Conservation (phyloP, 352 stramenopile genomes). For the Globisporangium emineosum region DNA sequence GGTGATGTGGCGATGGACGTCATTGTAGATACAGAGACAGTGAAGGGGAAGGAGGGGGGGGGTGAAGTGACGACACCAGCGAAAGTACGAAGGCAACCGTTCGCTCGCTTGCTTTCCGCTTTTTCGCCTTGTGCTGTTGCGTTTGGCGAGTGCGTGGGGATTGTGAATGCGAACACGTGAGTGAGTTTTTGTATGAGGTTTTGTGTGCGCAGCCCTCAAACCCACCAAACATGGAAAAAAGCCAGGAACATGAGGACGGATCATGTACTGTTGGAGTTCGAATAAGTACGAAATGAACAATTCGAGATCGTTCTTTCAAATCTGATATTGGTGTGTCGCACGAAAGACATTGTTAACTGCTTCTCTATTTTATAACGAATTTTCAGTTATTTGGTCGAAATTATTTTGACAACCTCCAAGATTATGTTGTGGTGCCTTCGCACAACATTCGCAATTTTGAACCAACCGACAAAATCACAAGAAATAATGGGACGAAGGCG, state of each 20-base stretch:
- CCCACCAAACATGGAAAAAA: neutral
- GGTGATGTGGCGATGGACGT: conserved; percentile 74
- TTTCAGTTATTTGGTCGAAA: too few relatives aligned
- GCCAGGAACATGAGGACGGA: conserved; percentile 2
- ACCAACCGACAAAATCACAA: neutral
- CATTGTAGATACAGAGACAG: conserved; percentile 22
- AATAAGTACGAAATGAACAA: neutral
- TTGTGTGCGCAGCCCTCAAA: neutral
- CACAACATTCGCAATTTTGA: too few relatives aligned
- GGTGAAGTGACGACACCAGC: neutral
- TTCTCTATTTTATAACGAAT: too few relatives aligned
- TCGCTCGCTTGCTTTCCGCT: neutral
- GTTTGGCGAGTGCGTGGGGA: too few relatives aligned
- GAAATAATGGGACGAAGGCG: conserved; percentile 52
- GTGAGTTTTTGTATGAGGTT: too few relatives aligned
- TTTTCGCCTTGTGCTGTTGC: neutral
- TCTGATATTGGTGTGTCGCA: neutral
- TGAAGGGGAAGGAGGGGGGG: neutral
- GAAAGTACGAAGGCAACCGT: neutral
- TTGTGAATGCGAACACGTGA: neutral
- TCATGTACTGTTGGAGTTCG: neutral
- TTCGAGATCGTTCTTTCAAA: conserved; percentile 1
- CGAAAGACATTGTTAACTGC: too few relatives aligned
- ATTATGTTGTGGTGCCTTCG: too few relatives aligned
- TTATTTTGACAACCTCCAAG: too few relatives aligned